Evolutionary conservation across 2,329 filamentous ascomycete species (phyloP), one percentile per base, ranked within the genome.

Genomic region (Fusarium musae): DNA sequence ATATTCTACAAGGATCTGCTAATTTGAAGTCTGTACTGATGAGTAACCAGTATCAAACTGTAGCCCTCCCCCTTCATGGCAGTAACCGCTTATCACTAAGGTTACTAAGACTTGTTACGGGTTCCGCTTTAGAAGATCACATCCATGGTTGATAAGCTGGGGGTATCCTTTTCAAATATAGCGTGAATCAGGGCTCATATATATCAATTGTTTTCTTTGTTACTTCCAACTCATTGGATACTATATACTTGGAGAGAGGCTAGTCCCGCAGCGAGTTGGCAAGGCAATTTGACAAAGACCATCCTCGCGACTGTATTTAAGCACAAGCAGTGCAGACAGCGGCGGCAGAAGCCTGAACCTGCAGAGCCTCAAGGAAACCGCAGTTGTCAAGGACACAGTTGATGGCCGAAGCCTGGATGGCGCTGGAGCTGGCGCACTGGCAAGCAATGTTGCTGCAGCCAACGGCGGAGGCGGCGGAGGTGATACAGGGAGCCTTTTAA

Each of bases 271-370:
- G 4, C 19, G 34, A 5, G 26, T 19, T n/a, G 10, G 26, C 30
- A 49, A 26, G 30, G 8, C 19, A 28, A 15, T 1, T 37, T 36
- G 7, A 6, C 8, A 28, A n/a, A 19, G 10, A 17, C 23, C 32
- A 17, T 28, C 47, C n/a, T 36, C n/a, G 8, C 2, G 30, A 19
- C 11, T 28, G 4, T 5, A 3, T 19, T 42, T 57, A 74, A 13
- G 71, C 69, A 19, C 72, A 75, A 59, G 72, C 64, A 15, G 71
- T 75, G 59, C 72, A 75, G 12, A 70, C 72, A 30, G 72, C 72
- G n/a, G 64, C 59, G 2, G 72, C 72, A 32, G 72, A 69, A 26
- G 59, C 69, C 36, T 70, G 72, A 11, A 75, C 72, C 1, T 28
- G 36, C 1, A 75, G 58, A 17, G 72, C 72, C 9, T 42, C 50